These are phyloP conservation scores for Pleurotus salmoneostramineus DNA, from an alignment of 768 basidiomycete genomes.

Conservation along the genomic window DNA sequence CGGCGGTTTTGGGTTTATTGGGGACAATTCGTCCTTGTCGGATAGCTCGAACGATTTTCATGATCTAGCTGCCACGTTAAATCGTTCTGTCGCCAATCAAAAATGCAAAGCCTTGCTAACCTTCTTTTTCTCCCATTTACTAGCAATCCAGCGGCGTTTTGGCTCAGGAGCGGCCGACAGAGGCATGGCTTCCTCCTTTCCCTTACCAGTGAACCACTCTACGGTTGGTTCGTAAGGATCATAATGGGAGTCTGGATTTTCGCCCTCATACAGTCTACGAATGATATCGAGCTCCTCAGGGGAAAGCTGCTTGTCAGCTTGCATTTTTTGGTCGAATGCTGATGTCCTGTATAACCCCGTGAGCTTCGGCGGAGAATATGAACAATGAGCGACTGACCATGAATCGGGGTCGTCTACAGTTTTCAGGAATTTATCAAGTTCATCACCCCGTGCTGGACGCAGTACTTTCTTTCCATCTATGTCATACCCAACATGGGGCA, in stretches of 20 bases:
- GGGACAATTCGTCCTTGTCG: conserved; percentile 92
- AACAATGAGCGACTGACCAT: conserved; percentile 49
- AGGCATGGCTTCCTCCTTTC: conserved; percentile 94
- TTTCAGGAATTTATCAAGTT: conserved; percentile 92
- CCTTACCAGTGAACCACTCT: conserved; percentile 97
- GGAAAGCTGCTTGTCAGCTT: conserved; percentile 82
- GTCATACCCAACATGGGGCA: conserved; percentile 98
- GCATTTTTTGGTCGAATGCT: conserved; percentile 85
- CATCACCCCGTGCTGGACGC: conserved; percentile 92
- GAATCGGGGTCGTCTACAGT: conserved; percentile 89
- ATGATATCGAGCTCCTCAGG: conserved; percentile 95
- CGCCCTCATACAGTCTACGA: conserved; percentile 80
- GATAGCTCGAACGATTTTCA: conserved; percentile 99
- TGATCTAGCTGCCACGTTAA: conserved; percentile 54
- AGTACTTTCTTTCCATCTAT: conserved; percentile 92
- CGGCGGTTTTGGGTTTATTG: conserved; percentile 77
- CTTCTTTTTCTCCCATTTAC: conserved; percentile 99
- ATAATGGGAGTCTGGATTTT: conserved; percentile 87
- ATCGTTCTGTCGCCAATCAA: conserved; percentile 2
- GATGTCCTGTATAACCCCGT: conserved; percentile 59
- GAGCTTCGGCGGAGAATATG: neutral
- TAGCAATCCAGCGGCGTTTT: conserved; percentile 93
- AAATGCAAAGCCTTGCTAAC: conserved; percentile 31
- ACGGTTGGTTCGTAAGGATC: conserved; percentile 92
- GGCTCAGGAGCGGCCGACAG: conserved; percentile 89